phyloP scores from a whole-genome alignment of 1,139 yeast species.

The Debaryomyces subglobosus region DNA sequence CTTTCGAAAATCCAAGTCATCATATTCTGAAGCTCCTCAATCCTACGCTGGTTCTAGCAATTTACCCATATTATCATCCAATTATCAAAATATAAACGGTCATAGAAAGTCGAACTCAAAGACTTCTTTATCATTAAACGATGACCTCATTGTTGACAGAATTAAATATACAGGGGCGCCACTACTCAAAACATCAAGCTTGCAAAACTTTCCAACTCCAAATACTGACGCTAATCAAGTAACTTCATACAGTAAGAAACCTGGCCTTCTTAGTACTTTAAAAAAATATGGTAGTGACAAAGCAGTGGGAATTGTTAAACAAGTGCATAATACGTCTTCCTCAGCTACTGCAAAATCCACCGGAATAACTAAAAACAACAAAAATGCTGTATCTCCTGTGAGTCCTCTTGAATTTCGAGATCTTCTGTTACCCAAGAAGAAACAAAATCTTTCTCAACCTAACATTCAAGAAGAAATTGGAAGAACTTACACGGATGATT shows the following conservation, averaged over 20 bases:
- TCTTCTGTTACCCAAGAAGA: not conserved
- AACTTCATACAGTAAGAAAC: slow-evolving; percentile 20
- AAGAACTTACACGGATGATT: not conserved
- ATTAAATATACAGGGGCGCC: slow-evolving; percentile 6
- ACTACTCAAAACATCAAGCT: slow-evolving; percentile 10
- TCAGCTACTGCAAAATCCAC: slow-evolving; percentile 3
- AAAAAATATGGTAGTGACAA: slow-evolving; percentile 48
- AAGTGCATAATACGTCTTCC: slow-evolving; percentile 22
- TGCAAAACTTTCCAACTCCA: slow-evolving; percentile 10
- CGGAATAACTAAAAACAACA: slow-evolving; percentile 14
- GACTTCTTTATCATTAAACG: slow-evolving; percentile 3
- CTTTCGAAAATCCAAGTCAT: slow-evolving; percentile 53
- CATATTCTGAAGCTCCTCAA: not conserved
- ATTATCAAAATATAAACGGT: not conserved
- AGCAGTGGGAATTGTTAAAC: slow-evolving; percentile 41
- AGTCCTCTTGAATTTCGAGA: slow-evolving; percentile 17
- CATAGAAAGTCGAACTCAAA: slow-evolving; percentile 1
- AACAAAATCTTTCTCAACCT: not conserved
- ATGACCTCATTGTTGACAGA: slow-evolving; percentile 16
- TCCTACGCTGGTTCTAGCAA: not conserved
- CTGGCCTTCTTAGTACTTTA: slow-evolving; percentile 45
- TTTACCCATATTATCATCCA: not conserved
- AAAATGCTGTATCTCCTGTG: slow-evolving; percentile 20
- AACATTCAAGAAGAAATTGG: not conserved
- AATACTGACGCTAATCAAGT: not conserved